Evolutionary conservation across 1,284 basidiomycete species (phyloP), one percentile per base, ranked within the genome.

Genomic region (Ustilago cynodontis): DNA sequence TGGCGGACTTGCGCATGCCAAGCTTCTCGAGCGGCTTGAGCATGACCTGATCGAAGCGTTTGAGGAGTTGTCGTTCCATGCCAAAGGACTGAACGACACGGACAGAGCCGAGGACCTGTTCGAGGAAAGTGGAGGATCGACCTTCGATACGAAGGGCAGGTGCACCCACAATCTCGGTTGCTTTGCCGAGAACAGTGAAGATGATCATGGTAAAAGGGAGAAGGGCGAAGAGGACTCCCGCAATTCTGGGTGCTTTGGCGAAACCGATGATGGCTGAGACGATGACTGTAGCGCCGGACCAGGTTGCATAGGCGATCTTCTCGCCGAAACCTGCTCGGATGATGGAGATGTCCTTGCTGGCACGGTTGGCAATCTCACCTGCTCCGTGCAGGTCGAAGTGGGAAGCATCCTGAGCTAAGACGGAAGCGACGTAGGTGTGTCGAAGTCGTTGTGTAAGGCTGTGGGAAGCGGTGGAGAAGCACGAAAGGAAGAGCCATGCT

Each of bases 1-100:
- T 45, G 75, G 82, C 47, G 47, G 82, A 78, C n/a, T 83, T 83
- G 61, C 77, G 77, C 45, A 66, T 81, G 24, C 85, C 83, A 14
- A 86, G 70, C 29, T 77, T 80, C 26, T 85, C 77, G 45, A 87
- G 77, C 9, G 85, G 83, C 41, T 71, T 67, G 29, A 87, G 73
- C 77, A 86, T 81, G 47, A 83, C 77, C 24, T 65, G 45, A 47
- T 87, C 83, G 51, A 87, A 82, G 45, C 83, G 85, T 26, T 78
- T 62, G n/a, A 87, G 66, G 7, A 87, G 77, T 31, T 74, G 69
- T 1, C 73, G 58, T 18, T 79, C 82, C 69, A 87, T 85, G 47
- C 85, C 84, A 66, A 88, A 87, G 6, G 86, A 84, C 65, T 88
- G 87, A 22, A 87, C 86, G 58, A 88, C 84, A 11, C 87, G 82